Percentiles rank a stretch among this genome's conserved stretches.
Evolutionary conservation across 2,329 filamentous ascomycete species (phyloP).

Genomic region (Parafenestella ontariensis): DNA sequence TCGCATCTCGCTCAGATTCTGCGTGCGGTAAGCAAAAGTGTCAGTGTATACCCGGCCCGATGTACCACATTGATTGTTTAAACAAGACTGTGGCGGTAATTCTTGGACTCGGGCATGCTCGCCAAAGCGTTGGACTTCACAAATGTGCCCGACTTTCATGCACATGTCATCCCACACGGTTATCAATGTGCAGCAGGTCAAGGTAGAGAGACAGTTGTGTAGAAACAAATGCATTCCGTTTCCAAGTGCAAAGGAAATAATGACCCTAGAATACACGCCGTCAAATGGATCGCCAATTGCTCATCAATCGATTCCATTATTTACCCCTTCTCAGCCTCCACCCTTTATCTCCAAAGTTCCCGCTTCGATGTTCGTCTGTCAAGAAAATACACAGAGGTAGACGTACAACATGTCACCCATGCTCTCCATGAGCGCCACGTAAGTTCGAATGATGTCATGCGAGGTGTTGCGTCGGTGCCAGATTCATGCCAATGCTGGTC

Average conservation of each 20-base stretch:
- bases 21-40: too few species aligned
- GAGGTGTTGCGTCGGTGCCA: conserved; percentile 7
- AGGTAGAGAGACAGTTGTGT: not conserved
- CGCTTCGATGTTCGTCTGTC: conserved; percentile 5
- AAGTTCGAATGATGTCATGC: conserved; percentile 24
- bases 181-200: not conserved
- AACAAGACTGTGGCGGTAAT: too few species aligned
- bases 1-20: too few species aligned
- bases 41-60: too few species aligned
- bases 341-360: conserved; percentile 3
- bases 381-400: conserved; percentile 45
- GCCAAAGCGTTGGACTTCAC: too few species aligned
- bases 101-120: too few species aligned
- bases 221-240: conserved; percentile 42
- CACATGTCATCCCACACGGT: not conserved
- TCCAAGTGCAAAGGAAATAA: conserved; percentile 41
- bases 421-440: conserved; percentile 34
- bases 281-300: conserved; percentile 44
- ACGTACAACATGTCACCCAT: conserved; percentile 44
- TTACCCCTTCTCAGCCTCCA: conserved; percentile 27
- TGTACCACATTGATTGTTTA: too few species aligned
- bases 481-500: conserved; percentile 27
- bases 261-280: conserved; percentile 46
- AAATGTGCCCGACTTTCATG: not conserved
- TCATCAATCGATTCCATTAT: conserved; percentile 42